Percentiles rank a stretch among this genome's conserved stretches.
Conservation (phyloP, 305 asterid species). For the Withania somnifera region DNA sequence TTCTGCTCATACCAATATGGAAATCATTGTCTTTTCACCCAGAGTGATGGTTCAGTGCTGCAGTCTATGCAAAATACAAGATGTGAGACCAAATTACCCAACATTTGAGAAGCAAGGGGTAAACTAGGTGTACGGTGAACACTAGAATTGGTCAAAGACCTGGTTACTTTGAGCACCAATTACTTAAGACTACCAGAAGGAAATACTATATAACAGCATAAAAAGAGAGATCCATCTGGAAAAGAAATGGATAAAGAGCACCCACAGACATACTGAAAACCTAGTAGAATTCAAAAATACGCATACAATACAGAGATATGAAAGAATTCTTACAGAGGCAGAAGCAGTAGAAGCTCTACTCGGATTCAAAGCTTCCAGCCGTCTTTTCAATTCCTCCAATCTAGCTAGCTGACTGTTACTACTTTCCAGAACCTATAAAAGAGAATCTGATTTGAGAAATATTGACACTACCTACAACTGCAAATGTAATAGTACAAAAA, state of each 20-base stretch:
- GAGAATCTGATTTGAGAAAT: slow-evolving; percentile 4
- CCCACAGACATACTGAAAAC: neutral
- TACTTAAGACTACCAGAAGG: neutral
- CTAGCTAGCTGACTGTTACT: slow-evolving; percentile 65
- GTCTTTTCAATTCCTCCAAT: slow-evolving; percentile 85
- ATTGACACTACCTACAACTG: neutral
- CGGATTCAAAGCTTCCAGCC: slow-evolving; percentile 82
- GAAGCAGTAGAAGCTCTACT: slow-evolving; percentile 42
- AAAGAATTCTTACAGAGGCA: slow-evolving; percentile 36
- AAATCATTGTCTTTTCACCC: neutral
- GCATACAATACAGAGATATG: neutral
- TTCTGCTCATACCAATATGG: neutral
- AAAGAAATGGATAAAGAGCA: neutral
- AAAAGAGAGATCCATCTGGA: neutral
- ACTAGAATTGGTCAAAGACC: neutral
- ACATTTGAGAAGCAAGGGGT: neutral
- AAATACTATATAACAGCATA: neutral
- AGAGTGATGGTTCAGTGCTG: neutral
- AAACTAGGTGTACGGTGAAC: neutral
- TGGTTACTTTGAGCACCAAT: neutral
- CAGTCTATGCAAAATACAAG: neutral
- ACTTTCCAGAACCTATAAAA: slow-evolving; percentile 74
- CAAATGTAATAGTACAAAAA: neutral
- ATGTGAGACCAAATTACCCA: neutral
- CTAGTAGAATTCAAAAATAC: neutral